Evolutionary conservation across 2,329 filamentous ascomycete species (phyloP), one percentile per base, ranked within the genome.

Genomic region (Neonectria punicea): DNA sequence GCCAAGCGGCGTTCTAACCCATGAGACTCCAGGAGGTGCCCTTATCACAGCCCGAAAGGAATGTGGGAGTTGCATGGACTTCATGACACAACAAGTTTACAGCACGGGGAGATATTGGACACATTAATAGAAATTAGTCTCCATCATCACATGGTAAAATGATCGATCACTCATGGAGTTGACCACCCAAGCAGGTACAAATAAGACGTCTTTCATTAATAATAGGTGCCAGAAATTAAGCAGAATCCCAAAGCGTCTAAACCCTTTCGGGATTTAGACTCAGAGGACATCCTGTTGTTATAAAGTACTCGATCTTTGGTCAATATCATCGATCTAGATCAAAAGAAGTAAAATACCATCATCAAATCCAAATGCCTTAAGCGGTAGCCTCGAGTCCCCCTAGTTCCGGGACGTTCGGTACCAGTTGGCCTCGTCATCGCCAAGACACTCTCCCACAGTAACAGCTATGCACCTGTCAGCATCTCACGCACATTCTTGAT

Each of bases 371-470:
- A 3, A 18, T 20, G 6, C 7, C 47, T 34, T 41, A 8, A 16
- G 7, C 30, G 9, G 7, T 49, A n/a, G 4, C 14, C 25, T n/a
- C 25, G 5, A 20, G 5, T 13, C 6, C 10, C 20, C 13, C 34
- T 30, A 58, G 14, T n/a, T 30, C 20, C 58, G 58, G 11, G 58
- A 61, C 14, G 58, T 61, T 22, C 51, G 50, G 20, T 61, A 61
- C 58, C 58, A 61, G 39, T 61, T 61, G 8, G n/a, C 22, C 2
- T 18, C 10, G 1, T 43, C 32, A 51, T 61, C 58, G 22, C 51
- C 58, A 32, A 61, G 58, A 36, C 58, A 61, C 43, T 61, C 58
- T 61, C 58, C 58, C 10, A 61, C 58, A 14, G 58, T 61, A 5
- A 55, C 58, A 46, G 32, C 58, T 61, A 13, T 9, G 6, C 13